Conservation (phyloP, 306 rosid genomes). For the Astragalus membranaceus region DNA sequence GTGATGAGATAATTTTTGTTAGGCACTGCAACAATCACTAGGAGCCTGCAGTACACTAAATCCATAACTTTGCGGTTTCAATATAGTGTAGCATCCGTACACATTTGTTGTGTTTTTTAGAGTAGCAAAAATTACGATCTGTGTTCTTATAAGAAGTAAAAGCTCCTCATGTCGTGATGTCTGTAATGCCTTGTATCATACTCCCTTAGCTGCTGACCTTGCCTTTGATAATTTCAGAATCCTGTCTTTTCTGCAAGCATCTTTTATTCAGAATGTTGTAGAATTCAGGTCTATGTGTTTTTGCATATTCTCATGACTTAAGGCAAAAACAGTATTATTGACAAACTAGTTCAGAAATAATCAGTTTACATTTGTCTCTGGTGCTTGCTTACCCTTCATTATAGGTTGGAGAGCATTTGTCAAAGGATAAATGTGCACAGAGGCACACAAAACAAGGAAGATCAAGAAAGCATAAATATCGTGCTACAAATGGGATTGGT, state of each 20-base stretch:
- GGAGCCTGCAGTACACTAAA: neutral
- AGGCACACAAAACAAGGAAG: conserved; percentile 60
- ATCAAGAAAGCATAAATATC: conserved; percentile 61
- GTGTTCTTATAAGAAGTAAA: neutral
- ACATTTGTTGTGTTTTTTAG: neutral
- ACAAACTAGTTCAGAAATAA: neutral
- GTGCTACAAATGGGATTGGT: conserved; percentile 70
- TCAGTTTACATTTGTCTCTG: neutral
- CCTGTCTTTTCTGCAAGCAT: neutral
- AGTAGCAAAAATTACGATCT: neutral
- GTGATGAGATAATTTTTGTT: neutral
- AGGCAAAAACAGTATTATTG: neutral
- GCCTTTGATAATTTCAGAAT: neutral
- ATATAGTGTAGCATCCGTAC: neutral
- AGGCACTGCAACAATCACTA: neutral
- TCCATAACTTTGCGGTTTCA: neutral
- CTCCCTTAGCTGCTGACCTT: neutral
- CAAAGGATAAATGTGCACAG: conserved; percentile 67
- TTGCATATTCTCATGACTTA: neutral
- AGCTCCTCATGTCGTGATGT: neutral
- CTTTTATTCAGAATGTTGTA: neutral
- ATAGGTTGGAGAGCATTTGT: conserved; percentile 53
- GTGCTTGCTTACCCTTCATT: conserved; percentile 16
- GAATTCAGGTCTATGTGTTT: neutral
- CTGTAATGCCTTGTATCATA: neutral